Evolutionary conservation across 2,329 filamentous ascomycete genomes (phyloP), one percentile per base, ranked within the genome.

Genomic region (Diaporthe nobilis): DNA sequence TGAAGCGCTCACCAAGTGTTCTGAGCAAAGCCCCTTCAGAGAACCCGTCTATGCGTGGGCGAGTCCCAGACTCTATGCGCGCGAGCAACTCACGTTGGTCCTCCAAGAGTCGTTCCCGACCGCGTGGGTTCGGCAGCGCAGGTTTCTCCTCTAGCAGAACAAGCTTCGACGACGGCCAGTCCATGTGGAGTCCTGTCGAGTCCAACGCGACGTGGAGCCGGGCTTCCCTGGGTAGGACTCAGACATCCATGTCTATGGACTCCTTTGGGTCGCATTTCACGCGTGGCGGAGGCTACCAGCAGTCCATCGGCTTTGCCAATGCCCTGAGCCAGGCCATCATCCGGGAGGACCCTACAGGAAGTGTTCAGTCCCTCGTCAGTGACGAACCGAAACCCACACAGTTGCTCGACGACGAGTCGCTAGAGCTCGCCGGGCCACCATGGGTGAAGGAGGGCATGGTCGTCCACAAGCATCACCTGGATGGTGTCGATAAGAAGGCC

Each of bases 371-470:
- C 81, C 87, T 87, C 79, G 87, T 89, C 78, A 92, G 93, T 79
- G 92, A 93, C 42, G 90, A 91, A 60, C 85, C 91, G 47, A 88
- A 88, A 65, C 86, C 87, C 1, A 87, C 90, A 7, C 91, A 93
- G 37, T 86, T 98, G 13, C 90, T 98, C 0, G 96, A 98, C 80
- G 97, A 98, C 81, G 97, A 99, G 81, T 95, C 94, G 0, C 89
- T 99, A 17, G 96, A 98, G 81, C 91, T 99, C 53, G 92, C 94
- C 15, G 97, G 97, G 34, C 95, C 97, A n/a, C 97, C 97, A 0
- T 99, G 97, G 97, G 93, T 97, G 39, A 99, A 99, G 85, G 97
- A 99, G 85, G 97, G 97, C 77, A 95, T 97, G 80, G 88, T 98
- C 28, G 96, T 96, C 79, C 96, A 99, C 86, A 98, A 98, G 85